These are phyloP conservation scores for Mentha longifolia DNA, from an alignment of 257 asterid species.

Conservation along the genomic window DNA sequence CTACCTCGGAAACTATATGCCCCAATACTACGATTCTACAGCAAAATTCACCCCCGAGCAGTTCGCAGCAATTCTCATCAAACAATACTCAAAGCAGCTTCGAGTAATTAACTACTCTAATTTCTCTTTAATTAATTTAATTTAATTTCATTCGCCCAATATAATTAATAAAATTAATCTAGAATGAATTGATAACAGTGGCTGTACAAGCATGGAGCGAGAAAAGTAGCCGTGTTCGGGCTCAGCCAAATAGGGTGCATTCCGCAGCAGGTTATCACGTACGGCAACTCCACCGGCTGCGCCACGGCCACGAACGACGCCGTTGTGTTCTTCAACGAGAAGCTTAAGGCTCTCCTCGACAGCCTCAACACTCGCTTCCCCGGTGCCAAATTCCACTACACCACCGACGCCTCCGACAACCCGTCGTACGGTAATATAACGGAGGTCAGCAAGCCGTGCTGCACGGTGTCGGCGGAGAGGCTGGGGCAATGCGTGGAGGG, in stretches of 20 bases:
- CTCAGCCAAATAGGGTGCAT: conserved; percentile 47
- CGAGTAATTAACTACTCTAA: conserved; percentile 28
- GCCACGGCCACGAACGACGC: conserved; percentile 28
- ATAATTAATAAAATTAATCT: too few relatives aligned
- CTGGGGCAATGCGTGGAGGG: conserved; percentile 14
- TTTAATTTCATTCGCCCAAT: too few relatives aligned
- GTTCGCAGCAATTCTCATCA: conserved; percentile 36
- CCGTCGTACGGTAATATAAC: conserved; percentile 29
- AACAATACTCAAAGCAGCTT: conserved; percentile 40
- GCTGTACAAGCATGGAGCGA: conserved; percentile 50
- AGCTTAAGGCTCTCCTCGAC: conserved; percentile 33
- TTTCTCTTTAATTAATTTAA: not conserved
- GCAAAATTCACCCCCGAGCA: conserved; percentile 35
- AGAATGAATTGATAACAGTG: too few relatives aligned
- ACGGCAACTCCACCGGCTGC: conserved; percentile 44
- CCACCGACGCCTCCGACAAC: conserved; percentile 4
- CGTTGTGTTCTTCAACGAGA: conserved; percentile 36
- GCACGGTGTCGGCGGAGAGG: conserved; percentile 5
- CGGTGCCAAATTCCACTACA: conserved; percentile 37
- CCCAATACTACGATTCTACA: conserved; percentile 34
- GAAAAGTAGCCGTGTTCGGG: conserved; percentile 50
- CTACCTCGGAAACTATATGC: conserved; percentile 41
- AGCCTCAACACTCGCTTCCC: conserved; percentile 35
- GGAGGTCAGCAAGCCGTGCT: not conserved
- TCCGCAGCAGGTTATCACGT: conserved; percentile 35